phyloP scores from a whole-genome alignment of 2,329 filamentous ascomycete species.

The Sarocladium oryzae region DNA sequence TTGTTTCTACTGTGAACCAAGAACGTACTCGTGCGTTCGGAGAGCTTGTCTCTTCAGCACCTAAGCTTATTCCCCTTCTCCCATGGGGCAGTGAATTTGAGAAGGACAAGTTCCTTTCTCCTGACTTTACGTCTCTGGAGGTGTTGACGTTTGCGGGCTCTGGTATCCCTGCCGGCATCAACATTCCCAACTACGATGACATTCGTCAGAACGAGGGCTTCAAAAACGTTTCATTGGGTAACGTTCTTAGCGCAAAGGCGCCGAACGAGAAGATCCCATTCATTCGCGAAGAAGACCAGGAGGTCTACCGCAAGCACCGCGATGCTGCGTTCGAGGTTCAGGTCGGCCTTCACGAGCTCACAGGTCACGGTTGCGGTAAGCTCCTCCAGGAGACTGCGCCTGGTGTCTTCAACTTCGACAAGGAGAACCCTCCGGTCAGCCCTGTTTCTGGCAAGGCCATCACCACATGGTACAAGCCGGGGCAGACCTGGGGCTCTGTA shows the following conservation, averaged over 20 bases:
- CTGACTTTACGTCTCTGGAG: slow-evolving; percentile 93
- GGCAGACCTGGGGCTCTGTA: slow-evolving; percentile 89
- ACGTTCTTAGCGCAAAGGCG: slow-evolving; percentile 84
- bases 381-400: slow-evolving; percentile 81
- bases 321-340: slow-evolving; percentile 91
- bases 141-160: slow-evolving; percentile 71
- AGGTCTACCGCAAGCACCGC: slow-evolving; percentile 73
- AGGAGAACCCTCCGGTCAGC: slow-evolving; percentile 71
- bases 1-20: slow-evolving; percentile 79
- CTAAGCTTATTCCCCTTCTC: slow-evolving; percentile 77
- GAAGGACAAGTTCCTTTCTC: slow-evolving; percentile 91
- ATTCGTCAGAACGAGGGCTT: slow-evolving; percentile 80
- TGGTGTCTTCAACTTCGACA: slow-evolving; percentile 83
- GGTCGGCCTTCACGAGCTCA: slow-evolving; percentile 88
- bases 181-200: slow-evolving; percentile 66
- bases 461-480: slow-evolving; percentile 85
- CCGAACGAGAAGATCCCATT: slow-evolving; percentile 91
- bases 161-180: slow-evolving; percentile 63
- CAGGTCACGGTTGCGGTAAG: slow-evolving; percentile 87
- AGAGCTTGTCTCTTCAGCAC: slow-evolving; percentile 74
- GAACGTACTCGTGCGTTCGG: slow-evolving; percentile 86
- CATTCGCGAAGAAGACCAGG: slow-evolving; percentile 71
- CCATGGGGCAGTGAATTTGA: slow-evolving; percentile 88
- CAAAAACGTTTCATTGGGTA: slow-evolving; percentile 91
- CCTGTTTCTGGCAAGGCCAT: slow-evolving; percentile 71